Evolutionary conservation across 2,329 filamentous ascomycete species (phyloP), one percentile per base, ranked within the genome.

Genomic region (Thermoascus crustaceus): DNA sequence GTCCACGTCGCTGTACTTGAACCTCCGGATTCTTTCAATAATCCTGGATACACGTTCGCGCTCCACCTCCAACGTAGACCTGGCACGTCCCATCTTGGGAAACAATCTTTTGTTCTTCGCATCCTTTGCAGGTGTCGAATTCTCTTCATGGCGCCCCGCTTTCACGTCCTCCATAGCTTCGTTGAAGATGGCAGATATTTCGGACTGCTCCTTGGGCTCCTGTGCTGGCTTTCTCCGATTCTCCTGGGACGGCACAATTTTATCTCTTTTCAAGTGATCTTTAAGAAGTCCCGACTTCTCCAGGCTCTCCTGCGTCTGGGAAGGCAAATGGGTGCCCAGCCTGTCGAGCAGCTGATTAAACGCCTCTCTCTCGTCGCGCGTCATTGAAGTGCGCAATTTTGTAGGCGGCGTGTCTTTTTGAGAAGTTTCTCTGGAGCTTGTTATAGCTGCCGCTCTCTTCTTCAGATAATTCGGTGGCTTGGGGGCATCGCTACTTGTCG

Each of bases 171-270:
- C 24, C 9, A 50, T 38, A n/a, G 48, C 48, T 7, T 43, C 39
- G 17, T 52, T 39, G 30, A 53, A 52, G n/a, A 53, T 53, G 4
- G 30, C 38, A 5, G 44, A 47, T 11, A 58, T 46, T n/a, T n/a
- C n/a, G n/a, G n/a, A n/a, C n/a, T n/a, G n/a, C n/a, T n/a, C n/a
- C n/a, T n/a, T n/a, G n/a, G n/a, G n/a, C n/a, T n/a, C n/a, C n/a
- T n/a, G n/a, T n/a, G n/a, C n/a, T n/a, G n/a, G n/a, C n/a, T n/a
- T n/a, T n/a, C n/a, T n/a, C n/a, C n/a, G n/a, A n/a, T n/a, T n/a
- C n/a, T n/a, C n/a, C n/a, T n/a, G n/a, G n/a, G n/a, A n/a, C n/a
- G n/a, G n/a, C n/a, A n/a, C n/a, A n/a, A n/a, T n/a, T n/a, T n/a
- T n/a, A n/a, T n/a, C n/a, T n/a, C n/a, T n/a, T n/a, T n/a, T n/a